Conservation (phyloP, 805 yeast genomes). For the Hanseniaspora occidentalis region DNA sequence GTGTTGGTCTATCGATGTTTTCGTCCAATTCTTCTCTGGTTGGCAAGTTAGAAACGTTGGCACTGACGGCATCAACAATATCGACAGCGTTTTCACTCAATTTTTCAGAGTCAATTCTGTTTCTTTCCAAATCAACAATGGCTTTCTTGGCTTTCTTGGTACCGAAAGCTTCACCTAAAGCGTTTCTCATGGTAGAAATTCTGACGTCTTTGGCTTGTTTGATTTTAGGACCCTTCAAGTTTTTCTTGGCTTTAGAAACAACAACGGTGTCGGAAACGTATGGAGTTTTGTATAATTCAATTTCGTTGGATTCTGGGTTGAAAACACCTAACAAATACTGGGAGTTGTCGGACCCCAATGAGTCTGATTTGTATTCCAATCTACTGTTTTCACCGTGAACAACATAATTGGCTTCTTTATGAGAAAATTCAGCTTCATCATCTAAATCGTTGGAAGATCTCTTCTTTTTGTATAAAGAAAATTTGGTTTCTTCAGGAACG, state of each 20-base stretch:
- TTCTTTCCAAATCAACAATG: slow-evolving; percentile 65
- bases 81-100: slow-evolving; percentile 64
- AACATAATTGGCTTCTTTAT: slow-evolving; percentile 28
- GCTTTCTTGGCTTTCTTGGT: slow-evolving; percentile 93
- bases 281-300: slow-evolving; percentile 56
- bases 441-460: slow-evolving; percentile 19
- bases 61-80: slow-evolving; percentile 68
- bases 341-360: slow-evolving; percentile 18
- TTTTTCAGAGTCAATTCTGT: slow-evolving; percentile 75
- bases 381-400: slow-evolving; percentile 71
- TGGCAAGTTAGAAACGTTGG: slow-evolving; percentile 63
- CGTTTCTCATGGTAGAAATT: slow-evolving; percentile 52
- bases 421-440: slow-evolving; percentile 4
- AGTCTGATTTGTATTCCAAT: slow-evolving; percentile 45
- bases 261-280: slow-evolving; percentile 45
- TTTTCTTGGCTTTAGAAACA: slow-evolving; percentile 46
- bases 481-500: slow-evolving; percentile 44
- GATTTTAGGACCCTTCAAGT: slow-evolving; percentile 48
- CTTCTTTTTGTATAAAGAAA: slow-evolving; percentile 47
- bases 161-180: slow-evolving; percentile 93
- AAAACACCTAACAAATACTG: slow-evolving; percentile 66
- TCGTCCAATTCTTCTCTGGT: slow-evolving; percentile 49
- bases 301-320: slow-evolving; percentile 50
- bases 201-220: slow-evolving; percentile 41
- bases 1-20: slow-evolving; percentile 70